Percentiles rank a stretch among this genome's conserved stretches.
Conservation (phyloP, 2,329 filamentous ascomycete species). For the Clonostachys byssicola region DNA sequence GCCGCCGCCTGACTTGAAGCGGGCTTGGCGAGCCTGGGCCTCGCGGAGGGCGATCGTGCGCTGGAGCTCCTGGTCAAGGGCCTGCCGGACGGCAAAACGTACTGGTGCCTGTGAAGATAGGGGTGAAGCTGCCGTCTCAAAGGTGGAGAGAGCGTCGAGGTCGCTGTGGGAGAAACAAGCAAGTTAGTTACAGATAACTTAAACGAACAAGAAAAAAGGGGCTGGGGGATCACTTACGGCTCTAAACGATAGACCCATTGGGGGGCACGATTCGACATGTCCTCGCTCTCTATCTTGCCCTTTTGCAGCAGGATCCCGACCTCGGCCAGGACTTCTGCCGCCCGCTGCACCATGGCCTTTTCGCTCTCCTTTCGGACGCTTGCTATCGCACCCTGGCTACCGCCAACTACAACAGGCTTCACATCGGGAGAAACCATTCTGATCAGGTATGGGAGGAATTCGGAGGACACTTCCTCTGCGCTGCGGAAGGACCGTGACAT, state of each 20-base stretch:
- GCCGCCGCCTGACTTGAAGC: constrained; percentile 51
- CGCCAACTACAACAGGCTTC: constrained; percentile 81
- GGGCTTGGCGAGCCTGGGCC: constrained; percentile 59
- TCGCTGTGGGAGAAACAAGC: constrained; percentile 29
- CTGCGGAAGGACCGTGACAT: constrained; percentile 77
- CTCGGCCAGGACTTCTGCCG: constrained; percentile 78
- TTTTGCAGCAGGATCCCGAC: constrained; percentile 78
- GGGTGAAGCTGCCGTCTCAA: constrained; percentile 60
- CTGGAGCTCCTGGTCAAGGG: constrained; percentile 84
- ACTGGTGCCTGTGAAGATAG: constrained; percentile 64
- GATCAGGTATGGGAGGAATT: constrained; percentile 80
- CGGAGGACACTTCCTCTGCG: constrained; percentile 70
- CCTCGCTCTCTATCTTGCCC: constrained; percentile 71
- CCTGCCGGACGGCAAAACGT: constrained; percentile 89
- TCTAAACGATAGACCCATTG: constrained; percentile 93
- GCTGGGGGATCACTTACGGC: constrained; percentile 57
- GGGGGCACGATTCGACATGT: constrained; percentile 50
- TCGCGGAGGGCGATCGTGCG: constrained; percentile 67
- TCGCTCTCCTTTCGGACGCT: constrained; percentile 87
- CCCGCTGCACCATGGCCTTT: constrained; percentile 72
- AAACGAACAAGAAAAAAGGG: neutral
- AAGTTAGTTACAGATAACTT: constrained; percentile 7
- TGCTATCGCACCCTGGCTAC: constrained; percentile 63
- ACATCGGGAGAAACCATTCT: constrained; percentile 85
- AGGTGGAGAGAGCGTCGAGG: constrained; percentile 75